Evolutionary conservation across 345 rosid genomes (phyloP).

Genomic region (Geranium brycei): DNA sequence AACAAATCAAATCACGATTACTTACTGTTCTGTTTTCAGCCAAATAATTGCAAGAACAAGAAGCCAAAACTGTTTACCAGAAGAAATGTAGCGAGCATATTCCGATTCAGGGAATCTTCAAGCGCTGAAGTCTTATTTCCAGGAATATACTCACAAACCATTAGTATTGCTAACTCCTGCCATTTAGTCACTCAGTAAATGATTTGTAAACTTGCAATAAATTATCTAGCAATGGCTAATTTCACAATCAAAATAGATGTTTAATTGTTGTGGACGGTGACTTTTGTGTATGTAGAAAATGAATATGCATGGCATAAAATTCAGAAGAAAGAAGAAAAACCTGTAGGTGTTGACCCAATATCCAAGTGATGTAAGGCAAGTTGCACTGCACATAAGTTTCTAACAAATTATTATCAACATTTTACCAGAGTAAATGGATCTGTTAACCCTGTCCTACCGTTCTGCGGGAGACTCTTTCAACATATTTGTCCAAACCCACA

Average conservation of each 20-base stretch:
- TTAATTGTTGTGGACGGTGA: too few relatives aligned
- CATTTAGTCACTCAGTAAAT: neutral
- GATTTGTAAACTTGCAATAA: too few relatives aligned
- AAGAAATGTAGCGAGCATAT: slow-evolving; percentile 62
- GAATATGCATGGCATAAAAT: too few relatives aligned
- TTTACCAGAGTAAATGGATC: neutral
- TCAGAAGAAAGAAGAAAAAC: slow-evolving; percentile 19
- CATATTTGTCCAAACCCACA: slow-evolving; percentile 41
- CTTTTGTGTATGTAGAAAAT: too few relatives aligned
- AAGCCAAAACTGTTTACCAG: slow-evolving; percentile 25
- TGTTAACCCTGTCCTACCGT: slow-evolving; percentile 32
- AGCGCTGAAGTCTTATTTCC: slow-evolving; percentile 47
- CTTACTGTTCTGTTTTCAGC: neutral
- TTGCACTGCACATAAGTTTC: slow-evolving; percentile 49
- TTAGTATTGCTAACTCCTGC: slow-evolving; percentile 52
- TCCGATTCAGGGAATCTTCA: slow-evolving; percentile 65
- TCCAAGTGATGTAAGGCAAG: slow-evolving; percentile 71
- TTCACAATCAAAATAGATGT: too few relatives aligned
- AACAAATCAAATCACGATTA: slow-evolving; percentile 1
- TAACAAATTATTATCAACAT: neutral
- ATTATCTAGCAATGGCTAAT: too few relatives aligned
- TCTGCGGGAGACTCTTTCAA: slow-evolving; percentile 77
- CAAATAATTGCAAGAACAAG: neutral
- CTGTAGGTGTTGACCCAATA: slow-evolving; percentile 64
- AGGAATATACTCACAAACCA: slow-evolving; percentile 41